Conservation (phyloP, 768 basidiomycete species). For the Agrocybe chaxingu region DNA sequence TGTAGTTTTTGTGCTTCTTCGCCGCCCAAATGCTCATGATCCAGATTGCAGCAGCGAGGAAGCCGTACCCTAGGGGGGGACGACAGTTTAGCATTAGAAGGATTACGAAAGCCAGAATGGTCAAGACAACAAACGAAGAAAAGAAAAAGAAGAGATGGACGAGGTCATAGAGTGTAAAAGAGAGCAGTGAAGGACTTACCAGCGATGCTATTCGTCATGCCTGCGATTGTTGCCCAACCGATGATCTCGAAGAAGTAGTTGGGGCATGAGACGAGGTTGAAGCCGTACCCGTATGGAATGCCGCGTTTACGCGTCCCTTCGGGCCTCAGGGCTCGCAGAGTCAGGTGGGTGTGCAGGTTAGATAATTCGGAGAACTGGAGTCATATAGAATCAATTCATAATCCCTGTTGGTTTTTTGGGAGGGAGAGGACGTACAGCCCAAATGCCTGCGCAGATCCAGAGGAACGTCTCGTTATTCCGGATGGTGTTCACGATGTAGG, state of each 20-base stretch:
- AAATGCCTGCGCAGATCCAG: conserved; percentile 60
- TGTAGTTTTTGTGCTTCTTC: conserved; percentile 88
- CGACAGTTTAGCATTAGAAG: too few species aligned
- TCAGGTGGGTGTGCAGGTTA: conserved; percentile 82
- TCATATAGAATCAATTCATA: not conserved
- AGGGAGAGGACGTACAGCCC: conserved; percentile 57
- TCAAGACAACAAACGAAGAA: not conserved
- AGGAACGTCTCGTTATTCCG: conserved; percentile 69
- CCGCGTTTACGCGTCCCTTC: conserved; percentile 71
- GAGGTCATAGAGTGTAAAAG: not conserved
- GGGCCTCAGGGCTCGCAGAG: conserved; percentile 80
- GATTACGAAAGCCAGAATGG: not conserved
- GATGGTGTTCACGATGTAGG: conserved; percentile 58
- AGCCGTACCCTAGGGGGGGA: conserved; percentile 49
- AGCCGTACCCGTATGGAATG: conserved; percentile 94
- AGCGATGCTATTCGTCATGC: conserved; percentile 75
- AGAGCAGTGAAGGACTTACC: conserved; percentile 45
- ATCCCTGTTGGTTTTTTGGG: not conserved
- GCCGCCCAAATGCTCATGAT: conserved; percentile 87
- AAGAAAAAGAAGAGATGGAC: not conserved
- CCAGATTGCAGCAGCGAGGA: conserved; percentile 53
- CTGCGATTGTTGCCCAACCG: conserved; percentile 66
- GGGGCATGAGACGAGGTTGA: conserved; percentile 80
- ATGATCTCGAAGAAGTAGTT: conserved; percentile 94
- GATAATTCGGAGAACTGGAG: conserved; percentile 78